Percentiles rank a stretch among this genome's conserved stretches.
phyloP scores from a whole-genome alignment of 345 rosid genomes.

The Geranium rotundifolium region DNA sequence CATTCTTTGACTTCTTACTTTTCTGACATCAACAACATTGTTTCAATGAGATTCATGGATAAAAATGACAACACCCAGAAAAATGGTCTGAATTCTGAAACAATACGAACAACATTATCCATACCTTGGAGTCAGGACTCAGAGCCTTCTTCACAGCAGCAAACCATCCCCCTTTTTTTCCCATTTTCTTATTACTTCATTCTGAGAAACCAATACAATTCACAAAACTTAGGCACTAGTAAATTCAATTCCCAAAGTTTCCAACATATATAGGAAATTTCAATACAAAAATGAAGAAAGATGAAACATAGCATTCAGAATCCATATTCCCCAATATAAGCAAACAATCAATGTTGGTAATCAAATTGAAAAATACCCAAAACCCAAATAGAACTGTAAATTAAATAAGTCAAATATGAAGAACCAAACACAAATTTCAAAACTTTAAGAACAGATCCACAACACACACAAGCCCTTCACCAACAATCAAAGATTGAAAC shows the following conservation, averaged over 20 bases:
- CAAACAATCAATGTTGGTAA: too few relatives aligned
- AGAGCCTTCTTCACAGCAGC: slow-evolving; percentile 66
- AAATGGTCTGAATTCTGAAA: background rate
- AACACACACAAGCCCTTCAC: background rate
- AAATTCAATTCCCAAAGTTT: background rate
- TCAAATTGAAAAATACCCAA: background rate
- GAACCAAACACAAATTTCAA: background rate
- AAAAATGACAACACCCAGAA: too few relatives aligned
- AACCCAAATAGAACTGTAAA: background rate
- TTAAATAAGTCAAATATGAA: too few relatives aligned
- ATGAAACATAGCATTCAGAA: background rate
- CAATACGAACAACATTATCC: slow-evolving; percentile 9
- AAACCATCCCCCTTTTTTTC: slow-evolving; percentile 66
- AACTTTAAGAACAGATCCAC: background rate
- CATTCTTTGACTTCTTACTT: slow-evolving; percentile 33
- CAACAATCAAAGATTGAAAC: too few relatives aligned
- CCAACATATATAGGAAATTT: background rate
- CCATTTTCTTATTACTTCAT: slow-evolving; percentile 41
- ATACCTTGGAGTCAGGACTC: slow-evolving; percentile 36
- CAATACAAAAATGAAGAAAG: background rate
- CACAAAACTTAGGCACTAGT: background rate
- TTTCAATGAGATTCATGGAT: background rate
- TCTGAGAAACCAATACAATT: slow-evolving; percentile 18
- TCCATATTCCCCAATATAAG: background rate
- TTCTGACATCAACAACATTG: slow-evolving; percentile 19